These are phyloP conservation scores for Chalaropsis thielavioides DNA, from an alignment of 2,329 filamentous ascomycete species.

Conservation along the genomic window DNA sequence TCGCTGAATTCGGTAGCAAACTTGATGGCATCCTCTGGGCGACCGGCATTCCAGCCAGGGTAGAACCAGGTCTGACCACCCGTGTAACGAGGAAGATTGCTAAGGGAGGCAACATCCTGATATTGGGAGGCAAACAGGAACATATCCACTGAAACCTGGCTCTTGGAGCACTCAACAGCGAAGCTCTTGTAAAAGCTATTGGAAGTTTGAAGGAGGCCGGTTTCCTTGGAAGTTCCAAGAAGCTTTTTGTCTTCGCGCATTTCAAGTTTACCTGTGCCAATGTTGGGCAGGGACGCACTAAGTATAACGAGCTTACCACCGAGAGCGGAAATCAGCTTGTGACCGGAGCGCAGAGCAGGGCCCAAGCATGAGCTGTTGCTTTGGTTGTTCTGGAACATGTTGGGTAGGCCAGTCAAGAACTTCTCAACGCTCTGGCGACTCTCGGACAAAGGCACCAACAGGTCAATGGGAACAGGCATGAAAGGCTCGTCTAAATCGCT, in stretches of 20 bases:
- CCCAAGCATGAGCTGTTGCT: constrained; percentile 88
- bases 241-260: constrained; percentile 95
- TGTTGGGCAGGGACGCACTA: constrained; percentile 75
- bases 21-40: constrained; percentile 91
- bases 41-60: constrained; percentile 88
- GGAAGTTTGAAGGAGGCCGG: constrained; percentile 69
- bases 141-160: constrained; percentile 97
- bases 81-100: constrained; percentile 89
- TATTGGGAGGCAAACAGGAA: constrained; percentile 93
- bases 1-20: constrained; percentile 95
- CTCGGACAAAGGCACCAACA: constrained; percentile 78
- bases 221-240: constrained; percentile 86
- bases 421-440: constrained; percentile 81
- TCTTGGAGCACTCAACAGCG: constrained; percentile 96
- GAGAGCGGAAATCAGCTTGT: constrained; percentile 87
- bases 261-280: constrained; percentile 78
- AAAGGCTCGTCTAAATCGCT: constrained; percentile 95
- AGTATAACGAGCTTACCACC: constrained; percentile 92
- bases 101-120: constrained; percentile 91
- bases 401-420: constrained; percentile 79
- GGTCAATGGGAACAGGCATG: constrained; percentile 79
- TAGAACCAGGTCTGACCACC: constrained; percentile 98
- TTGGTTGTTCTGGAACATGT: constrained; percentile 94
- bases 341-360: constrained; percentile 77
- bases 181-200: constrained; percentile 99